Conservation (phyloP, 345 rosid genomes). For the Rhizophora mangle region DNA sequence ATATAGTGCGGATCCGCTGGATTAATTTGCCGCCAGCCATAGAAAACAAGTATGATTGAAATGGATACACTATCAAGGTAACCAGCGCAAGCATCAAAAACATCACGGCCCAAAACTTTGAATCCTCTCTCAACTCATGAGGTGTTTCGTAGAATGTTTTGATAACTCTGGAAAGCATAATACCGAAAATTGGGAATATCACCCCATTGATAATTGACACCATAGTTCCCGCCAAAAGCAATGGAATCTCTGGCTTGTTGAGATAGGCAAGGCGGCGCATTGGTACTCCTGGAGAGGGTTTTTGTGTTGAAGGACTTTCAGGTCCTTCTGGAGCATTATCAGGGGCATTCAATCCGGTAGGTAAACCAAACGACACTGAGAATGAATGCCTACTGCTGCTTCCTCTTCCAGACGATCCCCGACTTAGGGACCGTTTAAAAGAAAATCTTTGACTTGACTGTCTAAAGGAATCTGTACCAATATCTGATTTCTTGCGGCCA, state of each 20-base stretch:
- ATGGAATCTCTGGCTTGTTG: slow-evolving; percentile 82
- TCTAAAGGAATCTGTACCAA: slow-evolving; percentile 8
- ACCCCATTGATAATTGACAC: slow-evolving; percentile 51
- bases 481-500: slow-evolving; percentile 19
- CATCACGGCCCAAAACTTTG: slow-evolving; percentile 69
- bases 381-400: slow-evolving; percentile 57
- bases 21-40: slow-evolving; percentile 71
- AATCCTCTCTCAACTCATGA: slow-evolving; percentile 49
- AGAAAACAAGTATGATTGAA: slow-evolving; percentile 52
- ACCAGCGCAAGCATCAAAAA: slow-evolving; percentile 51
- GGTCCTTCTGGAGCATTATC: slow-evolving; percentile 25
- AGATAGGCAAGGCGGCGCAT: slow-evolving; percentile 53
- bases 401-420: slow-evolving; percentile 54
- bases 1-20: slow-evolving; percentile 57
- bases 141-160: slow-evolving; percentile 58
- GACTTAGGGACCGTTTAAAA: slow-evolving; percentile 48
- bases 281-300: slow-evolving; percentile 41
- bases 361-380: slow-evolving; percentile 54
- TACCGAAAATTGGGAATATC: slow-evolving; percentile 55
- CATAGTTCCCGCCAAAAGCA: slow-evolving; percentile 50
- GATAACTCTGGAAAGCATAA: slow-evolving; percentile 49
- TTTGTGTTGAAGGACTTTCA: slow-evolving; percentile 26
- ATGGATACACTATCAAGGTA: slow-evolving; percentile 42
- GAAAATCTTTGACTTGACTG: slow-evolving; percentile 45
- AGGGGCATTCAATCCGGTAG: slow-evolving; percentile 37